phyloP scores from a whole-genome alignment of 2,329 filamentous ascomycete species.

The Diaporthe amygdali region DNA sequence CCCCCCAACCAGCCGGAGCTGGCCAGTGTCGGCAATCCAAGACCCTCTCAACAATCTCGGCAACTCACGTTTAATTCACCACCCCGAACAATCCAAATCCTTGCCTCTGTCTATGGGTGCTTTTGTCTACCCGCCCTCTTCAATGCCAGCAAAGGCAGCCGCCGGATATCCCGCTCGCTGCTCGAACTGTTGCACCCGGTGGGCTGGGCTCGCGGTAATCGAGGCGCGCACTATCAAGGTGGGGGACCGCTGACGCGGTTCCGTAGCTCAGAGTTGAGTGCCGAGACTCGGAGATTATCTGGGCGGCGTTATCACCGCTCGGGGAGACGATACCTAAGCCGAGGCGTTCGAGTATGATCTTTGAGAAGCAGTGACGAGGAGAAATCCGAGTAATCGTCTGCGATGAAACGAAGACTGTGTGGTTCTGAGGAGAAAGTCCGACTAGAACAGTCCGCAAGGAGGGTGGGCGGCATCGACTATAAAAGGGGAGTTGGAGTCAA shows the following conservation, averaged over 20 bases:
- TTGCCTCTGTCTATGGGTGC: background rate
- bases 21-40: background rate
- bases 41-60: background rate
- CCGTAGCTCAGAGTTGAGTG: background rate
- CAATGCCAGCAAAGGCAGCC: background rate
- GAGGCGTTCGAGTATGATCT: background rate
- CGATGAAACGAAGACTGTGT: background rate
- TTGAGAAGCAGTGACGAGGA: background rate
- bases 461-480: conserved; percentile 20
- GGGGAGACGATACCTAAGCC: background rate
- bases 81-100: background rate
- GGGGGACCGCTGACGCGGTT: conserved; percentile 13
- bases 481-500: conserved; percentile 12
- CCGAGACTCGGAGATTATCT: background rate
- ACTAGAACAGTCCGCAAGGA: conserved; percentile 4
- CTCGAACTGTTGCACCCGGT: conserved; percentile 1
- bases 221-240: conserved; percentile 11
- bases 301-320: background rate
- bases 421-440: background rate
- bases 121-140: background rate
- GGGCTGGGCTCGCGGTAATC: background rate
- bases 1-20: conserved; percentile 7
- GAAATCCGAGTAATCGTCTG: background rate
- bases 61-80: conserved; percentile 16
- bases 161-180: background rate